Evolutionary conservation across 345 rosid genomes (phyloP), one percentile per base, ranked within the genome.

Genomic region (Salix arbutifolia): DNA sequence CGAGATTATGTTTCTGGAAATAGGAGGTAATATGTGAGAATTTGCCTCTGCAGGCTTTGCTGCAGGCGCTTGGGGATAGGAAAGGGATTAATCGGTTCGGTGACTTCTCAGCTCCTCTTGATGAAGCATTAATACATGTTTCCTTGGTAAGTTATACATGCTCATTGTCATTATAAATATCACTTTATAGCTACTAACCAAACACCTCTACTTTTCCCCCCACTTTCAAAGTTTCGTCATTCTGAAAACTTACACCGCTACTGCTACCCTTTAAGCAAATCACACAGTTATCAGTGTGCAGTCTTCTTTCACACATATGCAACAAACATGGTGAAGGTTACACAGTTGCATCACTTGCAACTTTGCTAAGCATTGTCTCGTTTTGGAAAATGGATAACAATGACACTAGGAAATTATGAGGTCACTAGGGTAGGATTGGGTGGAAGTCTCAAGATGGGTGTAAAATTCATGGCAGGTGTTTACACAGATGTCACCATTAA

Each of bases 11-110:
- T 31, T 42, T 33, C 4, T 61, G 70, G 38, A 14, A 72, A 11
- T 58, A 4, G 38, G 56, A 21, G 7, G 31, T 66, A 14, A 40
- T 53, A 23, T 38, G 48, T 60, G 42, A 61, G 38, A 19, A 13
- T 74, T 69, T 72, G 5, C 50, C 79, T 79, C 9, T 76, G 5
- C 87, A 91, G 99, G 97, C 95, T 67, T 77, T 92, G 84, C 86
- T 91, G 74, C 91, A 90, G 71, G 97, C 97, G 1, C 97, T 93
- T 81, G 99, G 98, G 50, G 97, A 96, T 46, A 85, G 95, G 78
- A 91, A 91, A 84, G 99, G 97, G 72, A 93, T 96, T 70, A 84
- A 91, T 67, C 90, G 97, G n/a, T 92, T 93, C 31, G 97, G 98
- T 26, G 94, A 93, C 81, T 96, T 92, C 81, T 87, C 97, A 18